Percentiles rank a stretch among this genome's conserved stretches.
phyloP scores from a whole-genome alignment of 2,329 filamentous ascomycete genomes.

The Helminthosporium solani region DNA sequence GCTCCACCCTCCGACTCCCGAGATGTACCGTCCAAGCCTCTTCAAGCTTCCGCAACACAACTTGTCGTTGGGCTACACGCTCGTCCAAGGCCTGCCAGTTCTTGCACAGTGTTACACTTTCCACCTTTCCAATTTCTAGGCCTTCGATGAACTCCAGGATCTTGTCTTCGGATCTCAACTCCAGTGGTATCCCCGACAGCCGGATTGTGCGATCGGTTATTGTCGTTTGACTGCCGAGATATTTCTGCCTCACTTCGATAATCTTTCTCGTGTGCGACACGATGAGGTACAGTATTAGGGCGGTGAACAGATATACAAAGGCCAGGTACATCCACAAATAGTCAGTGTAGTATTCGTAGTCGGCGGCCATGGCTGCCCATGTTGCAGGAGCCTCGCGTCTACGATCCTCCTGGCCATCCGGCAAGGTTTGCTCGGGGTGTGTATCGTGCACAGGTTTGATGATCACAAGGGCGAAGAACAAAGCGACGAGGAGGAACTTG shows the following conservation, averaged over 20 bases:
- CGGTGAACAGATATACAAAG: slow-evolving; percentile 93
- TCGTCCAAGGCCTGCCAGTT: slow-evolving; percentile 82
- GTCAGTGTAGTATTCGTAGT: slow-evolving; percentile 48
- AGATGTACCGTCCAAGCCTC: slow-evolving; percentile 77
- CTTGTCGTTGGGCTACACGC: slow-evolving; percentile 67
- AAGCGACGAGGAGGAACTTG: slow-evolving; percentile 74
- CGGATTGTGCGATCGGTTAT: slow-evolving; percentile 93
- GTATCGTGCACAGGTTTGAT: slow-evolving; percentile 82
- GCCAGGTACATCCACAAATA: slow-evolving; percentile 91
- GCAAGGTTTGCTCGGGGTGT: slow-evolving; percentile 47
- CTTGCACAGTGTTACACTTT: slow-evolving; percentile 80
- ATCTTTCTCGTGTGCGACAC: slow-evolving; percentile 80
- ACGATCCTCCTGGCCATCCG: slow-evolving; percentile 11
- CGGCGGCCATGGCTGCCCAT: slow-evolving; percentile 21
- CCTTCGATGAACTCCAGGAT: slow-evolving; percentile 87
- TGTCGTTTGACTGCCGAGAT: slow-evolving; percentile 90
- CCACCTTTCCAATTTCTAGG: slow-evolving; percentile 84
- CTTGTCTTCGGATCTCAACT: slow-evolving; percentile 76
- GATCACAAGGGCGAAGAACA: slow-evolving; percentile 77
- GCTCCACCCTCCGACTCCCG: slow-evolving; percentile 56
- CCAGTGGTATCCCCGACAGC: slow-evolving; percentile 79
- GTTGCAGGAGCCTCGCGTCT: slow-evolving; percentile 19
- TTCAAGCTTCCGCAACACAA: slow-evolving; percentile 71
- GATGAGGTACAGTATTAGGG: slow-evolving; percentile 77
- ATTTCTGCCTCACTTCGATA: slow-evolving; percentile 83